Evolutionary conservation across 23 red algal genomes (phyloP), one percentile per base, ranked within the genome.

Genomic region (Agarophyton chilense): DNA sequence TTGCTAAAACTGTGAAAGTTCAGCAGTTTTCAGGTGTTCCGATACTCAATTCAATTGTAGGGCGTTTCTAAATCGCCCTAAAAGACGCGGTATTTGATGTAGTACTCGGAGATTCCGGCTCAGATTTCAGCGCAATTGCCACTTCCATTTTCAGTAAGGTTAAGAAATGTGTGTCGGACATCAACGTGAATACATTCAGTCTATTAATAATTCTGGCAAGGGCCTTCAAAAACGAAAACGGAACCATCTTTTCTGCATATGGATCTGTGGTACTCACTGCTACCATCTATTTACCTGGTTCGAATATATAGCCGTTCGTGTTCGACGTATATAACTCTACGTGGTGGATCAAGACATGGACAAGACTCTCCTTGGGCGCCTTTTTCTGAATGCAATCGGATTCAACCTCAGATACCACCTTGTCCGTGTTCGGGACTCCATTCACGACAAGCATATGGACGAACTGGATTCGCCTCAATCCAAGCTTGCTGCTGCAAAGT

Each of bases 71-170:
- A 36, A 32, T 61, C 9, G 22, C 31, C 33, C 28, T 62, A 18
- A 24, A 83, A 65, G n/a, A 83, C 52, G 19, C 78, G 6, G 52
- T 61, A 5, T 65, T 64, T 25, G 78, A 61, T 21, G 42, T 62
- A 16, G 10, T 65, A 28, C 49, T 83, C 21, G 52, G 78, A 13
- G 52, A 62, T n/a, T 64, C 54, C 0, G 52, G 78, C 13, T 19
- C 78, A 17, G 78, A 60, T 45, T 61, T 83, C 35, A 62, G 78
- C 28, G 78, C 57, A 35, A 61, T 83, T 21, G 57, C 29, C 78
- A 49, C 52, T 11, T 24, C 22, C 10, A 16, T 62, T 14, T 61
- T 64, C 29, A 61, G 62, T 11, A 83, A 61, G 46, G 55, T 83
- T 24, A 63, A n/a, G n/a, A n/a, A n/a, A n/a, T n/a, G n/a, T 43